Conservation (phyloP, 1,284 basidiomycete species). For the Naganishia albida region DNA sequence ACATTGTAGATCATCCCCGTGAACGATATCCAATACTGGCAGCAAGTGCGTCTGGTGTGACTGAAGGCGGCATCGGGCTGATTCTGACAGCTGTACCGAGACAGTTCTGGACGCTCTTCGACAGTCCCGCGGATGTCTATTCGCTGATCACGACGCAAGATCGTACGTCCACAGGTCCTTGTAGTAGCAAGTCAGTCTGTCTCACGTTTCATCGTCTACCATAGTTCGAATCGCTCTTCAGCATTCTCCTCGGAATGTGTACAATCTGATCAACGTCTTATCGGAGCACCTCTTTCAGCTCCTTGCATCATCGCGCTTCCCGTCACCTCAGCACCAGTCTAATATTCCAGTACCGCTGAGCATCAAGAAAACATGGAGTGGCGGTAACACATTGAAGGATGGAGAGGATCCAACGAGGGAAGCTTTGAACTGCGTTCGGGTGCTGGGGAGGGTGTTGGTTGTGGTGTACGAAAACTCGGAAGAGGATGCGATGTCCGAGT, state of each 20-base stretch:
- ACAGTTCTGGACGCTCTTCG: slow-evolving; percentile 79
- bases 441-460: slow-evolving; percentile 82
- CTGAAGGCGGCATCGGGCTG: background rate
- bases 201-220: background rate
- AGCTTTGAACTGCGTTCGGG: slow-evolving; percentile 80
- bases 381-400: slow-evolving; percentile 60
- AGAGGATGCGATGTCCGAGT: slow-evolving; percentile 44
- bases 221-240: slow-evolving; percentile 76
- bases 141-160: slow-evolving; percentile 81
- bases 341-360: slow-evolving; percentile 58
- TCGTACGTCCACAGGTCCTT: slow-evolving; percentile 59
- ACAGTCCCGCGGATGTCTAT: slow-evolving; percentile 82
- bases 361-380: slow-evolving; percentile 38
- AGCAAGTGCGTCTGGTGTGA: slow-evolving; percentile 62
- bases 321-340: slow-evolving; percentile 59
- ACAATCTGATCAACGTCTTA: slow-evolving; percentile 73
- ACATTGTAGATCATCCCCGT: slow-evolving; percentile 66
- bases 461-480: slow-evolving; percentile 80
- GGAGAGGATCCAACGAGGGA: slow-evolving; percentile 64
- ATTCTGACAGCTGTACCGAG: background rate
- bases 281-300: slow-evolving; percentile 75
- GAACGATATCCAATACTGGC: slow-evolving; percentile 73
- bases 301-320: slow-evolving; percentile 78
- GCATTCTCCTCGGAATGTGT: slow-evolving; percentile 78
- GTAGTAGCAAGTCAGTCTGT: background rate